Conservation (phyloP, 2,329 filamentous ascomycete species). For the Calonectria pteridis region DNA sequence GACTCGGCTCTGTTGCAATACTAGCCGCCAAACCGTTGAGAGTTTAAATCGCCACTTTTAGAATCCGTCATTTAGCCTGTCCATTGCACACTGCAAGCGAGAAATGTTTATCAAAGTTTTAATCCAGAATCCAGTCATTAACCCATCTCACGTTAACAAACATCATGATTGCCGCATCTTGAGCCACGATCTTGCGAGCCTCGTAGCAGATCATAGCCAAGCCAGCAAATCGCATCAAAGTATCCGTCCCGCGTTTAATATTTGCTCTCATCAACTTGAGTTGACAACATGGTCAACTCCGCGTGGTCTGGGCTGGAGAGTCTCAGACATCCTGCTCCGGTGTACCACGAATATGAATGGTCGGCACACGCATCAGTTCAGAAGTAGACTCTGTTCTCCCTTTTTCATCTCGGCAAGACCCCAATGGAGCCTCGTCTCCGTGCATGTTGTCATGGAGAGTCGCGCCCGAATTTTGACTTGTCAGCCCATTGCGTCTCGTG, state of each 20-base stretch:
- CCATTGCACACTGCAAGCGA: not conserved
- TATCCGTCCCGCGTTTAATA: not conserved
- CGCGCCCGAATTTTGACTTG: not conserved
- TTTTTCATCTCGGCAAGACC: no score
- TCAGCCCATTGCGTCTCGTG: no score
- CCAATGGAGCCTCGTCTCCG: not conserved
- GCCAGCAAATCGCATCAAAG: not conserved
- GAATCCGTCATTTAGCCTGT: not conserved
- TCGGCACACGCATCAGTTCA: not conserved
- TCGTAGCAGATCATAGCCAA: no score
- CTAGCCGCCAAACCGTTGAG: not conserved
- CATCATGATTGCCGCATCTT: no score
- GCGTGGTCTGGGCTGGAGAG: not conserved
- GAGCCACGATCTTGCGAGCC: not conserved
- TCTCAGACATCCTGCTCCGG: not conserved
- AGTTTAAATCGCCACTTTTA: not conserved
- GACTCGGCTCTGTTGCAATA: not conserved
- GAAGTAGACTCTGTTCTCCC: no score
- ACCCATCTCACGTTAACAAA: not conserved
- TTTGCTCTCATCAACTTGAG: not conserved
- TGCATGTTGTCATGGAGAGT: not conserved
- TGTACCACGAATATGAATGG: not conserved
- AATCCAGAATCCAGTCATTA: not conserved
- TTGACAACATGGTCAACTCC: not conserved
- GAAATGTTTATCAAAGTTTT: not conserved